phyloP scores from a whole-genome alignment of 345 rosid species.

The Citrus maxima region DNA sequence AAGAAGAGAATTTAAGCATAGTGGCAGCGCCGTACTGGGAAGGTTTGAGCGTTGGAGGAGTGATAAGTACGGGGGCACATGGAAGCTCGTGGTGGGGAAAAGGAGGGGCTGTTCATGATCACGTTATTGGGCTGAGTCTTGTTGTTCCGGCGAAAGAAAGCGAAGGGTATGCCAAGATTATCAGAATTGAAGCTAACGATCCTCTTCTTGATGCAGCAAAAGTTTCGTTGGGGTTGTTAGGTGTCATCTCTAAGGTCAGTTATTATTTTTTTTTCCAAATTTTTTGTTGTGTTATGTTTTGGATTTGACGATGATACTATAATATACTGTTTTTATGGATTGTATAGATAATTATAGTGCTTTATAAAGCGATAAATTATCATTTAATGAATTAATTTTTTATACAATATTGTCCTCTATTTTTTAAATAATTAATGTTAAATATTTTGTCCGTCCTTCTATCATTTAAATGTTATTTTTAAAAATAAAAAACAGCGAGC shows the following conservation, averaged over 20 bases:
- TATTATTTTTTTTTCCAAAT: not conserved
- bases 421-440: too few species aligned
- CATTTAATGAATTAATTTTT: too few species aligned
- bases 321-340: too few species aligned
- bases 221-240: slow-evolving; percentile 71
- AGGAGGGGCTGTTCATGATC: slow-evolving; percentile 94
- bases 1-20: slow-evolving; percentile 58
- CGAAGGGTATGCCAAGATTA: slow-evolving; percentile 63
- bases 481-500: too few species aligned
- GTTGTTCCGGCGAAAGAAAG: slow-evolving; percentile 52
- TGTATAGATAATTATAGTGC: too few species aligned
- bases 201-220: slow-evolving; percentile 68
- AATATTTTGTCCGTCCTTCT: too few species aligned
- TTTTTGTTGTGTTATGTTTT: too few species aligned
- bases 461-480: too few species aligned
- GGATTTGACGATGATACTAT: too few species aligned
- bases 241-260: slow-evolving; percentile 82
- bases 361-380: too few species aligned
- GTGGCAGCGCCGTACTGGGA: slow-evolving; percentile 90
- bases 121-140: slow-evolving; percentile 65
- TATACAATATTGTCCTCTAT: too few species aligned
- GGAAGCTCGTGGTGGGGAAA: slow-evolving; percentile 95
- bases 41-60: slow-evolving; percentile 85
- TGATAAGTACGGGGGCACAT: slow-evolving; percentile 85
- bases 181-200: slow-evolving; percentile 46